Evolutionary conservation across 1,139 yeast species (phyloP).

Genomic region (Candida sp.): DNA sequence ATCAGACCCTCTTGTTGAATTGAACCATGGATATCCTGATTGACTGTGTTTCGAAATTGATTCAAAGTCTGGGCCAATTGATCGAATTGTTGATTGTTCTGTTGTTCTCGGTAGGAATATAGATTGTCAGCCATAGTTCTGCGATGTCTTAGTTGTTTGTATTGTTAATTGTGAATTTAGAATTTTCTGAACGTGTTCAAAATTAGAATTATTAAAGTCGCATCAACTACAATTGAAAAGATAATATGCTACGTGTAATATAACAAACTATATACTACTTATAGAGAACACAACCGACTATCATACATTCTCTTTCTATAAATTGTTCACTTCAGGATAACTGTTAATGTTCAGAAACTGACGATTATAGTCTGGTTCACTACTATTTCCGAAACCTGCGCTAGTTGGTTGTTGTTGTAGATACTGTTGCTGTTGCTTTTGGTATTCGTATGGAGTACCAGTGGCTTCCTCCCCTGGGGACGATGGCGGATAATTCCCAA

Average conservation of each 20-base stretch:
- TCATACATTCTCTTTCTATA: constrained; percentile 7
- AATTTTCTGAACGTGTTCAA: constrained; percentile 1
- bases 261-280: background rate
- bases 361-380: constrained; percentile 4
- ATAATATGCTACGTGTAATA: background rate
- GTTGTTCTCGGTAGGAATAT: constrained; percentile 43
- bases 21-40: constrained; percentile 40
- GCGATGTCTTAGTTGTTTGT: too few species aligned
- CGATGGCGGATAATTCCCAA: background rate
- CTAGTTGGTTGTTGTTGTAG: constrained; percentile 32
- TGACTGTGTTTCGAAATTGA: constrained; percentile 43
- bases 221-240: background rate
- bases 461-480: background rate
- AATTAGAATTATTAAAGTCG: background rate
- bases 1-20: constrained; percentile 44
- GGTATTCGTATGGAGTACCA: background rate
- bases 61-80: constrained; percentile 43
- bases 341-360: constrained; percentile 26
- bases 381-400: constrained; percentile 35
- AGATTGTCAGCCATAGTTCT: constrained; percentile 29
- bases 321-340: constrained; percentile 27
- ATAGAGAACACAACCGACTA: background rate
- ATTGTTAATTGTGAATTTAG: background rate
- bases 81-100: constrained; percentile 43
- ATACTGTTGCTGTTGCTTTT: constrained; percentile 2